A percentile compares a stretch with the other conserved stretches of the same genome.
Evolutionary conservation across 768 basidiomycete species (phyloP).

Genomic region (Chalciporus chontae): DNA sequence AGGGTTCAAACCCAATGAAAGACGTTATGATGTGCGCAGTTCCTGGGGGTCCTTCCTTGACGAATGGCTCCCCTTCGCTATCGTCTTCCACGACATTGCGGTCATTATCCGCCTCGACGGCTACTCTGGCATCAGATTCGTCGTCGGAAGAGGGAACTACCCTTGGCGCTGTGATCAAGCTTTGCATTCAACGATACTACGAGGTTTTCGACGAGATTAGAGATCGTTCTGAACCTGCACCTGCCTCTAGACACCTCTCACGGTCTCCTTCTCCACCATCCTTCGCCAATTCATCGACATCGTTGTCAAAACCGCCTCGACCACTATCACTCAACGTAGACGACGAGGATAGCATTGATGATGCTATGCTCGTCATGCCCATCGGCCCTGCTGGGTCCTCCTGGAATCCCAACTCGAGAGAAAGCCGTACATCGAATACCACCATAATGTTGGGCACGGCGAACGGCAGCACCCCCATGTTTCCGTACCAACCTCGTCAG

Average conservation of each 20-base stretch:
- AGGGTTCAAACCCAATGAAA: constrained; percentile 58
- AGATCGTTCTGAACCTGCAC: constrained; percentile 64
- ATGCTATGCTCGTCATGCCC: constrained; percentile 72
- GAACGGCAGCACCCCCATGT: background rate
- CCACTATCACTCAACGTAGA: constrained; percentile 35
- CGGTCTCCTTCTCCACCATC: constrained; percentile 30
- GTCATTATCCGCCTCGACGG: constrained; percentile 3
- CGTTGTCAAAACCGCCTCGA: constrained; percentile 20
- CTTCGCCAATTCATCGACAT: constrained; percentile 18
- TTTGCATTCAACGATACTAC: constrained; percentile 81
- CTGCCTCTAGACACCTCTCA: constrained; percentile 22
- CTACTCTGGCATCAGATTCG: constrained; percentile 25
- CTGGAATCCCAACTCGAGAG: constrained; percentile 8
- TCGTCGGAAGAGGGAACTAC: constrained; percentile 52
- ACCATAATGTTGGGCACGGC: constrained; percentile 27
- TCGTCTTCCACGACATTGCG: constrained; percentile 11
- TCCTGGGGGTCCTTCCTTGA: constrained; percentile 43
- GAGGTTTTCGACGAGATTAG: constrained; percentile 82
- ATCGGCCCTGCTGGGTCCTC: constrained; percentile 42
- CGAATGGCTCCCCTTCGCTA: constrained; percentile 24
- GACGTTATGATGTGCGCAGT: constrained; percentile 76
- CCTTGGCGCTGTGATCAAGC: constrained; percentile 64
- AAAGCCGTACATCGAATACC: constrained; percentile 9
- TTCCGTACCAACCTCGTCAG: constrained; percentile 40
- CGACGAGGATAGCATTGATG: constrained; percentile 74